Conservation (phyloP, 495 filamentous ascomycete genomes). For the Hypoxylon subgilvum region DNA sequence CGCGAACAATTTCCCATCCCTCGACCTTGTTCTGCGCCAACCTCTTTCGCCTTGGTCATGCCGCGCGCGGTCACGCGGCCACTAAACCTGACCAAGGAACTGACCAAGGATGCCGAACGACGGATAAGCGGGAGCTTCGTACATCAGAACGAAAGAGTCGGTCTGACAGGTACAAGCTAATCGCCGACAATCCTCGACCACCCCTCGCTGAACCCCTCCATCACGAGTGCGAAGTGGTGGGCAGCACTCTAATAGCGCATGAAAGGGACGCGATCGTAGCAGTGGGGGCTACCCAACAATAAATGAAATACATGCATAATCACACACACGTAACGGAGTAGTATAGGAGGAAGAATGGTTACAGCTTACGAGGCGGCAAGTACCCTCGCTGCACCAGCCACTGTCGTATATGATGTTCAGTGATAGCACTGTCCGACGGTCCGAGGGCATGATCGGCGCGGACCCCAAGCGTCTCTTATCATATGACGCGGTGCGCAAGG, state of each 20-base stretch:
- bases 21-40: constrained; percentile 25
- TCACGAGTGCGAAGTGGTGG: constrained; percentile 25
- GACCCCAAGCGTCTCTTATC: constrained; percentile 28
- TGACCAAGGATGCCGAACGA: constrained; percentile 16
- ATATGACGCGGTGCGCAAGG: constrained; percentile 28
- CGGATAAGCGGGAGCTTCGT: constrained; percentile 34
- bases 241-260: constrained; percentile 36
- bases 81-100: constrained; percentile 25
- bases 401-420: constrained; percentile 28
- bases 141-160: constrained; percentile 13
- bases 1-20: constrained; percentile 17
- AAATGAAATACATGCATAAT: constrained; percentile 22
- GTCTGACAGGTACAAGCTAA: constrained; percentile 32
- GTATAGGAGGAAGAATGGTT: constrained; percentile 7
- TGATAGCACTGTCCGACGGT: constrained; percentile 17
- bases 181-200: constrained; percentile 21
- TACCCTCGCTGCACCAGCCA: constrained; percentile 26
- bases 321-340: constrained; percentile 27
- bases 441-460: constrained; percentile 30
- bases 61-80: no score
- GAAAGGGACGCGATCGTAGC: constrained; percentile 16
- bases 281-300: constrained; percentile 30
- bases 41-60: constrained; percentile 25
- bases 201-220: constrained; percentile 22
- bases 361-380: constrained; percentile 8